A percentile compares a stretch with the other conserved stretches of the same genome.
Conservation (phyloP, 306 rosid species). For the Citrullus amarus region DNA sequence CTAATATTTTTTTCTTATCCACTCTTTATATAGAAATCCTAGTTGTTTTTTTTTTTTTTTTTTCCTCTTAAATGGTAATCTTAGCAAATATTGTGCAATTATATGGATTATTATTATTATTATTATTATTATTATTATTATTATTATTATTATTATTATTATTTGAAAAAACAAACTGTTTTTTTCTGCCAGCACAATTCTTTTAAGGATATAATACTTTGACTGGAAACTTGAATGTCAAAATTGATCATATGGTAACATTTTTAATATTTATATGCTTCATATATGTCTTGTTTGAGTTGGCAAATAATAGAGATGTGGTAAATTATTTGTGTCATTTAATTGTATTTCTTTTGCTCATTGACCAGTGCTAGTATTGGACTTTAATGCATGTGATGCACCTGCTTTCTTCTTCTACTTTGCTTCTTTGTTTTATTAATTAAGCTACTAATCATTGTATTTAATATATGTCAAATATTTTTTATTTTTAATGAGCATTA, state of each 20-base stretch:
- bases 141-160: not conserved
- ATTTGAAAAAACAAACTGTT: not conserved
- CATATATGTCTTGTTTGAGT: not conserved
- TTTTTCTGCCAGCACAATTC: not conserved
- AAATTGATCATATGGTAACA: not conserved
- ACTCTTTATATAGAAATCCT: too few species aligned
- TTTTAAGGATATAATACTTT: not conserved
- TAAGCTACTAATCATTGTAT: not conserved
- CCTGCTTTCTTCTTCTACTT: not conserved
- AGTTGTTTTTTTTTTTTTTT: too few species aligned
- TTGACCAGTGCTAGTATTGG: not conserved
- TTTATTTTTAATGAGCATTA: not conserved
- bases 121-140: not conserved
- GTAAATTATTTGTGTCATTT: not conserved
- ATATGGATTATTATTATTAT: not conserved
- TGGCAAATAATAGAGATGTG: not conserved
- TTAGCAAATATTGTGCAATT: not conserved
- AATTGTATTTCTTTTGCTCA: not conserved
- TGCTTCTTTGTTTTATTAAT: not conserved
- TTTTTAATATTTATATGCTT: not conserved
- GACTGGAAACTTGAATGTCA: not conserved
- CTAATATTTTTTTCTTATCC: too few species aligned
- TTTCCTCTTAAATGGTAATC: too few species aligned
- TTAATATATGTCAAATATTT: not conserved
- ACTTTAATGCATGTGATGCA: not conserved